phyloP scores from a whole-genome alignment of 2,329 filamentous ascomycete genomes.

The Aspergillus costaricaensis region DNA sequence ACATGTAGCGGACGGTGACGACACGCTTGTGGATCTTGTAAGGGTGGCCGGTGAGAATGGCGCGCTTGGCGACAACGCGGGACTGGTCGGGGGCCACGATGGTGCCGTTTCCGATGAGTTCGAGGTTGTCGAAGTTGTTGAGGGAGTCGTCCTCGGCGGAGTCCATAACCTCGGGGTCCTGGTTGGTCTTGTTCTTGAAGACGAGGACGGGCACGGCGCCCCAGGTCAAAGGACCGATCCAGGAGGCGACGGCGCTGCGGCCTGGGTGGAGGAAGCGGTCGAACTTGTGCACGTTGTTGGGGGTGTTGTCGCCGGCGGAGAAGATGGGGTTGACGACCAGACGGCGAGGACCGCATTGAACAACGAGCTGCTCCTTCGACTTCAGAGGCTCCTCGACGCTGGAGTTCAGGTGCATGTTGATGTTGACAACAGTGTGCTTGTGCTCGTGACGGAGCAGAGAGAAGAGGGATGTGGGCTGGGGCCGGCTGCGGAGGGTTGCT shows the following conservation, averaged over 20 bases:
- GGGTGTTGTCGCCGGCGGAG: conserved; percentile 83
- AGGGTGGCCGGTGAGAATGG: conserved; percentile 91
- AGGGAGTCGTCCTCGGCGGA: conserved; percentile 46
- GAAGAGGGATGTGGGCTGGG: conserved; percentile 71
- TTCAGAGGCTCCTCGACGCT: conserved; percentile 76
- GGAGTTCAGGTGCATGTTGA: conserved; percentile 81
- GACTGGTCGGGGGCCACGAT: conserved; percentile 71
- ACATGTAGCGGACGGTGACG: conserved; percentile 98
- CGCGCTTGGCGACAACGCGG: conserved; percentile 88
- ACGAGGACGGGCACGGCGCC: conserved; percentile 87
- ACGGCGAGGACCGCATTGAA: conserved; percentile 86
- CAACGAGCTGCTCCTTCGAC: conserved; percentile 86
- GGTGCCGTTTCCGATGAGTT: conserved; percentile 84
- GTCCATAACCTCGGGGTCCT: conserved; percentile 46
- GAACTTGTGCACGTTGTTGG: conserved; percentile 97
- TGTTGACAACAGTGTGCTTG: conserved; percentile 87
- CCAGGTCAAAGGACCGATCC: conserved; percentile 90
- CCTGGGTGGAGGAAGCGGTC: conserved; percentile 89
- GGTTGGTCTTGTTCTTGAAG: conserved; percentile 62
- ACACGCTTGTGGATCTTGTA: conserved; percentile 99
- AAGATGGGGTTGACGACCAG: conserved; percentile 88
- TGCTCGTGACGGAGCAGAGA: conserved; percentile 92
- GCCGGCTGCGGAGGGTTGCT: conserved; percentile 51
- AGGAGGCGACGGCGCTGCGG: conserved; percentile 82
- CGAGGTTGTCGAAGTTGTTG: conserved; percentile 52